Percentiles rank a stretch among this genome's conserved stretches.
Evolutionary conservation across 2,329 filamentous ascomycete species (phyloP).

Genomic region (Didymella lethalis): DNA sequence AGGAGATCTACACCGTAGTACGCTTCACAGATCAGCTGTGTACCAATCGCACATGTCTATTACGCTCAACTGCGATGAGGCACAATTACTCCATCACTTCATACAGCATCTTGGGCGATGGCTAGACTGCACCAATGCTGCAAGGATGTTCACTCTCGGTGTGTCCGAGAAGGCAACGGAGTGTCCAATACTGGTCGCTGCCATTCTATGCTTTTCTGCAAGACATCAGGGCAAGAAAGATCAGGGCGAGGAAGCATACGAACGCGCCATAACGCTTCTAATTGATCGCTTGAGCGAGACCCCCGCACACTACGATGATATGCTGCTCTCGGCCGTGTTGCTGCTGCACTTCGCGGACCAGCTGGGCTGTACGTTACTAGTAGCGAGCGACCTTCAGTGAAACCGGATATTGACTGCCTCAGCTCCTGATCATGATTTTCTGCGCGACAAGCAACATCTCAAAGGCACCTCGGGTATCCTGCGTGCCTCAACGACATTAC

Average conservation of each 20-base stretch:
- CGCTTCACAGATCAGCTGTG: neutral
- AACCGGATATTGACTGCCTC: neutral
- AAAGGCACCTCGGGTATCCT: conserved; percentile 43
- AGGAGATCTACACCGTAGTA: neutral
- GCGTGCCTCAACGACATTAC: conserved; percentile 33
- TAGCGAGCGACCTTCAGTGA: neutral
- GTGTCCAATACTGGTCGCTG: conserved; percentile 36
- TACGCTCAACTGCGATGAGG: conserved; percentile 32
- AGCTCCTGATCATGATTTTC: conserved; percentile 33
- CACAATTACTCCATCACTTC: conserved; percentile 40
- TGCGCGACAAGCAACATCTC: conserved; percentile 39
- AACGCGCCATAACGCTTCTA: conserved; percentile 38
- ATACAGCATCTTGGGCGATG: conserved; percentile 39
- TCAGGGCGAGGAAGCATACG: conserved; percentile 34
- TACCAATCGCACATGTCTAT: conserved; percentile 12
- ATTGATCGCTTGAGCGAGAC: conserved; percentile 38
- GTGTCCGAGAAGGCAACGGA: conserved; percentile 34
- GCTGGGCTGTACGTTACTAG: conserved; percentile 19
- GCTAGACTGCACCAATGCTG: conserved; percentile 43
- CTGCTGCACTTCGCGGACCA: conserved; percentile 45
- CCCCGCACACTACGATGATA: conserved; percentile 35
- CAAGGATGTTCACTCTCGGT: conserved; percentile 39
- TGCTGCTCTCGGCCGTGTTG: conserved; percentile 41
- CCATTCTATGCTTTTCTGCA: conserved; percentile 41
- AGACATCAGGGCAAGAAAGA: conserved; percentile 31